Conservation (phyloP, 768 basidiomycete species). For the Tulasnella sp. region DNA sequence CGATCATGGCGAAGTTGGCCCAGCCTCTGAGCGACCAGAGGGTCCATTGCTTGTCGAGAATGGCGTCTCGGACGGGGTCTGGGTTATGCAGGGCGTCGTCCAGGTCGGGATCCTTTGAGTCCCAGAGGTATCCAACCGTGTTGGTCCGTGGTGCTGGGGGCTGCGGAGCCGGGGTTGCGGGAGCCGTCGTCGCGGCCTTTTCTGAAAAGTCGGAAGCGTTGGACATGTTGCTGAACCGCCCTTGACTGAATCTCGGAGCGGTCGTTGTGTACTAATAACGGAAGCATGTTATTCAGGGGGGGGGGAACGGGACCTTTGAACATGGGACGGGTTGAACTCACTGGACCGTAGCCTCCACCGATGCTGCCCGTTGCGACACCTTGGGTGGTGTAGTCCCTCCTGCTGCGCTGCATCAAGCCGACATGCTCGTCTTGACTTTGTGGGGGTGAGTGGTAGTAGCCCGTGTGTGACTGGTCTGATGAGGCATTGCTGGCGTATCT, state of each 20-base stretch:
- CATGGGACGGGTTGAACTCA: background rate
- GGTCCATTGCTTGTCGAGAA: slow-evolving; percentile 57
- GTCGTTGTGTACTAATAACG: background rate
- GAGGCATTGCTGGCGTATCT: background rate
- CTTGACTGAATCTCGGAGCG: slow-evolving; percentile 18
- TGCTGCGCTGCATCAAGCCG: background rate
- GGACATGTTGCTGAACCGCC: slow-evolving; percentile 30
- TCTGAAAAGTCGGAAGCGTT: slow-evolving; percentile 28
- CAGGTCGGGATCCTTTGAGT: slow-evolving; percentile 68
- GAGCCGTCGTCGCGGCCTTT: slow-evolving; percentile 20
- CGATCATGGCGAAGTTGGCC: slow-evolving; percentile 69
- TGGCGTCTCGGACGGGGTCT: slow-evolving; percentile 66
- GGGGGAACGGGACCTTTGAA: background rate
- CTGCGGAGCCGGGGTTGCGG: slow-evolving; percentile 27
- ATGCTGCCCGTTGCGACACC: slow-evolving; percentile 78
- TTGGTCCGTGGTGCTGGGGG: slow-evolving; percentile 45
- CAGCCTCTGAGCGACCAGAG: slow-evolving; percentile 81
- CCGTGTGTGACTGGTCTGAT: slow-evolving; percentile 37
- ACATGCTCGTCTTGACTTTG: slow-evolving; percentile 43
- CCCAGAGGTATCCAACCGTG: slow-evolving; percentile 70
- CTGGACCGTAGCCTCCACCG: slow-evolving; percentile 74
- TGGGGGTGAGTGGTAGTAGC: slow-evolving; percentile 33
- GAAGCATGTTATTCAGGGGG: background rate
- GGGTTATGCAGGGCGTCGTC: slow-evolving; percentile 91
- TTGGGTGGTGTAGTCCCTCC: slow-evolving; percentile 52